phyloP scores from a whole-genome alignment of 371 early-diverging fungal species.

The Mortierella sp. region DNA sequence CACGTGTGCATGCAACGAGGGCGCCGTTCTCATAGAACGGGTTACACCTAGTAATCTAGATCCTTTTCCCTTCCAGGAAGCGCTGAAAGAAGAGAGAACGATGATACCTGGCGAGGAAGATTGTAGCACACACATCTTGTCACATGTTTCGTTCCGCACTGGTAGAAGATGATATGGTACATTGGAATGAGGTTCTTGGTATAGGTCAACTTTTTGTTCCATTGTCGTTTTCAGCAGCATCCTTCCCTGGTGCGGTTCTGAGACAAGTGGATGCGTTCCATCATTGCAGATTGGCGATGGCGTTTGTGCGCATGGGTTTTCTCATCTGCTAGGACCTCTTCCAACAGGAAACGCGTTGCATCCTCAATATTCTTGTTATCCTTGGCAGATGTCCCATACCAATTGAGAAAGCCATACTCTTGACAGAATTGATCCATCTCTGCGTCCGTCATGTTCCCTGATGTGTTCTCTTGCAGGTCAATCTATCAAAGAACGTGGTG shows the following conservation, averaged over 20 bases:
- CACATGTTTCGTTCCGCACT: no score
- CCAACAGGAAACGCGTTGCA: conserved; percentile 64
- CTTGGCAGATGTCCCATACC: conserved; percentile 75
- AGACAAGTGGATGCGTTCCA: conserved; percentile 27
- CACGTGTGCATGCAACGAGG: no score
- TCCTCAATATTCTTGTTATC: conserved; percentile 74
- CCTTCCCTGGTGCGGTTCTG: conserved; percentile 36
- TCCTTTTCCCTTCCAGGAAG: no score
- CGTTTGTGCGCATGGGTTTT: conserved; percentile 27
- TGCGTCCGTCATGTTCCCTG: conserved; percentile 27
- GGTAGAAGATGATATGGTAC: neutral
- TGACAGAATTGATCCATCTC: conserved; percentile 65
- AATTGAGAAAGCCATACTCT: conserved; percentile 66
- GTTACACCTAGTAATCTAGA: no score
- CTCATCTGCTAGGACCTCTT: conserved; percentile 41
- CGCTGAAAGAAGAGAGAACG: no score
- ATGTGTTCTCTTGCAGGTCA: conserved; percentile 31
- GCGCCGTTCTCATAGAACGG: no score
- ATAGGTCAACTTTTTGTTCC: no score
- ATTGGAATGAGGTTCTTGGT: neutral
- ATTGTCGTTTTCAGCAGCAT: conserved; percentile 15
- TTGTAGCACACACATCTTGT: no score
- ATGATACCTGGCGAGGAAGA: neutral
- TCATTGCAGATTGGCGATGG: conserved; percentile 21
- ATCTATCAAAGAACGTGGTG: conserved; percentile 10